Evolutionary conservation across 2,329 filamentous ascomycete species (phyloP).

Genomic region (Pseudogymnoascus sp.): DNA sequence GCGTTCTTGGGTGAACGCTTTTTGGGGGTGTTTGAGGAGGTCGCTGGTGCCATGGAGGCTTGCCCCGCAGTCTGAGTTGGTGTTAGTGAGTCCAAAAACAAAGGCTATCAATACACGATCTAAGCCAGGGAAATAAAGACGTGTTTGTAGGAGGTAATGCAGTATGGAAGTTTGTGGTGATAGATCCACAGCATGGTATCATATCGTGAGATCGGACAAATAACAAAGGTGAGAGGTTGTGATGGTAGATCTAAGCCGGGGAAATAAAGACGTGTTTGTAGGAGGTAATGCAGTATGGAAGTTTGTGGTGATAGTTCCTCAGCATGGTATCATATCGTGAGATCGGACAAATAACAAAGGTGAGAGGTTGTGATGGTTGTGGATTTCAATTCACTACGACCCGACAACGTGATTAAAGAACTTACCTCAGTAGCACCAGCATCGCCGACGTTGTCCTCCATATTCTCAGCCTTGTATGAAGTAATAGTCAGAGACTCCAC

Average conservation of each 20-base stretch:
- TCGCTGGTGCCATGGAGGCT: background rate
- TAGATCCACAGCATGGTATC: background rate
- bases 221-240: background rate
- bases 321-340: background rate
- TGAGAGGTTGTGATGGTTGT: background rate
- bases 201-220: background rate
- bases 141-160: background rate
- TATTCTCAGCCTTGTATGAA: background rate
- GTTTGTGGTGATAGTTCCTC: background rate
- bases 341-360: background rate
- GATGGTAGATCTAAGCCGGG: background rate
- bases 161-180: background rate
- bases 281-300: background rate
- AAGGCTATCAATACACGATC: background rate
- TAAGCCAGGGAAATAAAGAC: background rate
- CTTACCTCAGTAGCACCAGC: background rate
- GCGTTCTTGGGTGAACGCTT: background rate
- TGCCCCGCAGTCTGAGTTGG: background rate
- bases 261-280: too few relatives aligned
- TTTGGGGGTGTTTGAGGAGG: background rate
- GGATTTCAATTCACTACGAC: background rate
- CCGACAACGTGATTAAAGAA: background rate
- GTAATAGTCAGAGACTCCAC: background rate
- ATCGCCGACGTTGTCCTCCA: background rate
- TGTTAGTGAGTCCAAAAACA: background rate